Conservation (phyloP, 139 green algal species). For the Chlorella ohadii region DNA sequence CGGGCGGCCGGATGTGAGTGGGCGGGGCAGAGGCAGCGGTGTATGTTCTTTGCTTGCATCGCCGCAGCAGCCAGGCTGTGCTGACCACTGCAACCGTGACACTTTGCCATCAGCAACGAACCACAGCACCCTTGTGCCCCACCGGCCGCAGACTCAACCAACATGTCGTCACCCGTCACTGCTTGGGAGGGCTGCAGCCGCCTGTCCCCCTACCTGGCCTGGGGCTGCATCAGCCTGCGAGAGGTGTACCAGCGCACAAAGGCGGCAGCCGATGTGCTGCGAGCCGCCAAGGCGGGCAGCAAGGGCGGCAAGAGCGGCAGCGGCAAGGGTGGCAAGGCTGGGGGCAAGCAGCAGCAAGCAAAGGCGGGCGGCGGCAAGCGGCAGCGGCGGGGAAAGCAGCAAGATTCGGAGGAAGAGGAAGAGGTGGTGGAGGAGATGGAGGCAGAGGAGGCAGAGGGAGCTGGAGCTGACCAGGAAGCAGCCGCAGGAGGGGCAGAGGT, state of each 20-base stretch:
- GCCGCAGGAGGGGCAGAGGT: background rate
- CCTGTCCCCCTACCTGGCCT: background rate
- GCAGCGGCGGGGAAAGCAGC: background rate
- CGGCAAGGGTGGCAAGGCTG: background rate
- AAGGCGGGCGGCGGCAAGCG: background rate
- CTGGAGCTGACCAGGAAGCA: background rate
- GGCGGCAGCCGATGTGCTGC: background rate
- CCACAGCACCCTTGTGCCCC: too few relatives aligned
- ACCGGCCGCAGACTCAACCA: background rate
- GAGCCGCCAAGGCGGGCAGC: background rate
- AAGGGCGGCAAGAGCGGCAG: background rate
- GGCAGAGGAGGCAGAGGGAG: background rate
- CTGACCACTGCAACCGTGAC: too few relatives aligned
- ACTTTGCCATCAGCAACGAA: too few relatives aligned
- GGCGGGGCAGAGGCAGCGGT: too few relatives aligned
- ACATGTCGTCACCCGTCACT: background rate
- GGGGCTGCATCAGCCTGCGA: conserved; percentile 20
- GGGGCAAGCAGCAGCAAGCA: background rate
- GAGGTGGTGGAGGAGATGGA: background rate
- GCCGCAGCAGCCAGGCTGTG: too few relatives aligned
- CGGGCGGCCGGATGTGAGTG: background rate
- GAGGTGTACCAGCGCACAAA: conserved; percentile 14
- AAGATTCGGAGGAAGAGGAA: background rate
- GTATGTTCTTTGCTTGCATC: too few relatives aligned
- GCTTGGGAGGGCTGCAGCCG: conserved; percentile 14